Percentiles rank a stretch among this genome's conserved stretches.
phyloP scores from a whole-genome alignment of 352 stramenopile genomes.

The Pythium sukuiense region DNA sequence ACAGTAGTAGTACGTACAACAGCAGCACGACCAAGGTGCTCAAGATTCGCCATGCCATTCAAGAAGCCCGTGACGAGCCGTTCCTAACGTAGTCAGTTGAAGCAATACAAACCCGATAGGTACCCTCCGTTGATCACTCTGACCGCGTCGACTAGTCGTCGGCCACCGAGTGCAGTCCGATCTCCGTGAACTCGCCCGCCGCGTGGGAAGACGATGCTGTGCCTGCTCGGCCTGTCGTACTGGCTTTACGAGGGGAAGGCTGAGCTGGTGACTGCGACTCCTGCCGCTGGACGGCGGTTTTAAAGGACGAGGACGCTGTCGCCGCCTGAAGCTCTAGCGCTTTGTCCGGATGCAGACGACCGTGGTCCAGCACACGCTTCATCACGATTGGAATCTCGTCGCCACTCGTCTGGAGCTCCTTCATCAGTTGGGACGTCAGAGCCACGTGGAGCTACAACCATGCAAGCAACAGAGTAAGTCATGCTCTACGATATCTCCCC shows the following conservation, averaged over 20 bases:
- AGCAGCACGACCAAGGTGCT: conserved; percentile 42
- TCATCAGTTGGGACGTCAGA: conserved; percentile 38
- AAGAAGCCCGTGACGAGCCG: conserved; percentile 68
- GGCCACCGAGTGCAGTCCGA: conserved; percentile 48
- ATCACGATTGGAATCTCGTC: conserved; percentile 62
- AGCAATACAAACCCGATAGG: not conserved
- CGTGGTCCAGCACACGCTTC: conserved; percentile 55
- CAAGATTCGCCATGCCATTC: conserved; percentile 69
- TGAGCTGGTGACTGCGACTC: too few relatives aligned
- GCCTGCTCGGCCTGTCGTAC: conserved; percentile 12
- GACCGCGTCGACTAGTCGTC: conserved; percentile 15
- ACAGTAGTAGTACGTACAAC: not conserved
- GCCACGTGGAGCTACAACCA: conserved; percentile 44
- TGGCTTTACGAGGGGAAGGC: conserved; percentile 1
- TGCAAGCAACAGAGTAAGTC: conserved; percentile 1
- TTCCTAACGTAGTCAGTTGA: conserved; percentile 46
- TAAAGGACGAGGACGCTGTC: not conserved
- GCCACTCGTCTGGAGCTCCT: conserved; percentile 40
- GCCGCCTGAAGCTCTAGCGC: conserved; percentile 32
- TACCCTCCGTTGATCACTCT: not conserved
- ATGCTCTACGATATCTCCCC: not conserved
- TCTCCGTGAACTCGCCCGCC: conserved; percentile 54
- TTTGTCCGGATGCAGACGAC: conserved; percentile 36
- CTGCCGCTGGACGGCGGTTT: not conserved
- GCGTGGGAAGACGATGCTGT: conserved; percentile 29